Evolutionary conservation across 306 rosid genomes (phyloP).

Genomic region (Betula pendula): DNA sequence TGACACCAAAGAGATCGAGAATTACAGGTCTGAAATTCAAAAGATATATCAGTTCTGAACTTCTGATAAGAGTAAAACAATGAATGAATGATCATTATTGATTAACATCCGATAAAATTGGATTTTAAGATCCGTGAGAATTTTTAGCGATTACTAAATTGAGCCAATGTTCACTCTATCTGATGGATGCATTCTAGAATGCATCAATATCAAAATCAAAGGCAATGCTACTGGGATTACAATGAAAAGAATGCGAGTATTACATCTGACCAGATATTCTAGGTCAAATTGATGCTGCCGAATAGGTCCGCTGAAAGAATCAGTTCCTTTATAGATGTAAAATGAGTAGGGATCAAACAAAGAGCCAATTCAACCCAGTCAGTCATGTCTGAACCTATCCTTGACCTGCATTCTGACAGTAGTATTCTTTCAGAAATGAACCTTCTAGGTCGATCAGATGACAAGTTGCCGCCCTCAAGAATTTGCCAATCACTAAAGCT

Average conservation of each 20-base stretch:
- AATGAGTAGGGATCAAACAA: neutral
- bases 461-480: neutral
- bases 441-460: neutral
- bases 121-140: neutral
- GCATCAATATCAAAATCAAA: neutral
- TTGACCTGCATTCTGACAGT: neutral
- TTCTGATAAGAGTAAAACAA: neutral
- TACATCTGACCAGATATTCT: constrained; percentile 1
- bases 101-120: no score
- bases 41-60: no score
- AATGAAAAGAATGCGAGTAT: neutral
- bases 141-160: neutral
- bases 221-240: neutral
- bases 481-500: neutral
- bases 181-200: neutral
- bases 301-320: neutral
- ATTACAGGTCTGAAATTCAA: neutral
- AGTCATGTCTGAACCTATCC: neutral
- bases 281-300: neutral
- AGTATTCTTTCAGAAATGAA: neutral
- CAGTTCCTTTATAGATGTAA: no score
- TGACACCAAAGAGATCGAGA: neutral
- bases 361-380: neutral
- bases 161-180: neutral
- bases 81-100: neutral